Base-by-base conservation (phyloP, 2,329 filamentous ascomycete species). In the Ophiostoma novo-ulmi region DNA sequence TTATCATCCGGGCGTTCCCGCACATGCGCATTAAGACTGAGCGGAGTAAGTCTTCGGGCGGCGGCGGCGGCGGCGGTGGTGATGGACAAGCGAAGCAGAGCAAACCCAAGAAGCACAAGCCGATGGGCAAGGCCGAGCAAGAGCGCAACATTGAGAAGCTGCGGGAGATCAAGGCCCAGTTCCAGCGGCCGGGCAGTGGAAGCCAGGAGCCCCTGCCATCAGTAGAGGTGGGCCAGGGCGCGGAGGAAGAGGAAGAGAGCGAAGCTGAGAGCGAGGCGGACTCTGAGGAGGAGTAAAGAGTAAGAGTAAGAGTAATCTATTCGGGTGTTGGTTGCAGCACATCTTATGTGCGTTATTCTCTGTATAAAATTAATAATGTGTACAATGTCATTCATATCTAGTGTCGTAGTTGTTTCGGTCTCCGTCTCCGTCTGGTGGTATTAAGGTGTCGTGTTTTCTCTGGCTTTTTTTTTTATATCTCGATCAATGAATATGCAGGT, bases 81-180 rank as follows among this genome's bases (percentile, higher is more conserved):
- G 14, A 26, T 35, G 31, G 77, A 76, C 67, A 1, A 48, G 77
- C 20, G 3, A 76, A 75, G 64, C 78, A 79, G 31, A 81, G 80
- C 73, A 88, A 88, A 79, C 85, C 86, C 69, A 89, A 88, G 81
- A 91, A 91, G 83, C 91, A 91, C 79, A 91, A 91, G 82, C 89
- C 89, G 1, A 92, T 92, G 89, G 89, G 87, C 79, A 90, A 90
- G 80, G 81, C 82, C 44, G 89, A 91, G 79, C 89, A 92, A 79
- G 88, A 91, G 76, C 83, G 85, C 61, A 88, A 87, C 74, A 89
- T 92, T 75, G 82, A 85, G 74, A 82, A 87, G 77, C 83, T 91
- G 35, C 84, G 87, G 74, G 84, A 86, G 77, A 84, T 88, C 73
- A 82, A 89, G 74, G 83, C 82, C n/a, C 79, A 83, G 70, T 84